A percentile compares a stretch with the other conserved stretches of the same genome.
phyloP scores from a whole-genome alignment of 2,329 filamentous ascomycete genomes.

The Cercospora zeina region DNA sequence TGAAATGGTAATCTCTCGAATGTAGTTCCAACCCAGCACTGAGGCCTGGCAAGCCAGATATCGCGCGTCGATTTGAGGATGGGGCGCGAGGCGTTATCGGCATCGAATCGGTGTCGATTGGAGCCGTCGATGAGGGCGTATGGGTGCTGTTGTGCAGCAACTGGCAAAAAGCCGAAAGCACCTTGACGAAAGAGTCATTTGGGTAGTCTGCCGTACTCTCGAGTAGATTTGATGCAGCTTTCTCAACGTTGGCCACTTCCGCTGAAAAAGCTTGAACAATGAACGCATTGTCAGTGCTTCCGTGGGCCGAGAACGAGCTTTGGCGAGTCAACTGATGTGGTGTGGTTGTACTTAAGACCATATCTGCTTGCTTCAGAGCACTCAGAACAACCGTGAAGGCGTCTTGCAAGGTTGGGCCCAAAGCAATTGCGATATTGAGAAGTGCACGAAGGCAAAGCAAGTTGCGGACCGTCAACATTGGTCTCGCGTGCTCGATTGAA shows the following conservation, averaged over 20 bases:
- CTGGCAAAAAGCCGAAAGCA: slow-evolving; percentile 72
- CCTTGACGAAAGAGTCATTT: slow-evolving; percentile 73
- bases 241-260: slow-evolving; percentile 86
- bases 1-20: slow-evolving; percentile 50
- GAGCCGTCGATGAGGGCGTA: slow-evolving; percentile 14
- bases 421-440: slow-evolving; percentile 90
- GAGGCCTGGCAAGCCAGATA: slow-evolving; percentile 49
- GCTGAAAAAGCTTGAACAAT: slow-evolving; percentile 55
- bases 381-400: slow-evolving; percentile 92
- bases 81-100: slow-evolving; percentile 32
- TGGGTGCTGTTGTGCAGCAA: slow-evolving; percentile 55
- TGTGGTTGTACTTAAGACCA: slow-evolving; percentile 64
- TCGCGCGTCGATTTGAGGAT: slow-evolving; percentile 37
- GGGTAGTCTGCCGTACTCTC: slow-evolving; percentile 93
- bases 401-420: slow-evolving; percentile 80
- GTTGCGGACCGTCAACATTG: slow-evolving; percentile 79
- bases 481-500: slow-evolving; percentile 54
- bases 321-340: slow-evolving; percentile 35
- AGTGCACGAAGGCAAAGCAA: slow-evolving; percentile 85
- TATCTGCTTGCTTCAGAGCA: slow-evolving; percentile 87
- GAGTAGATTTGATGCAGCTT: slow-evolving; percentile 79
- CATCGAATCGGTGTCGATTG: slow-evolving; percentile 13
- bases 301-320: slow-evolving; percentile 23
- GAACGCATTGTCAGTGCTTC: slow-evolving; percentile 32
- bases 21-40: slow-evolving; percentile 43